A percentile compares a stretch with the other conserved stretches of the same genome.
phyloP scores from a whole-genome alignment of 1,139 yeast genomes.

The Lipomyces yarrowii region DNA sequence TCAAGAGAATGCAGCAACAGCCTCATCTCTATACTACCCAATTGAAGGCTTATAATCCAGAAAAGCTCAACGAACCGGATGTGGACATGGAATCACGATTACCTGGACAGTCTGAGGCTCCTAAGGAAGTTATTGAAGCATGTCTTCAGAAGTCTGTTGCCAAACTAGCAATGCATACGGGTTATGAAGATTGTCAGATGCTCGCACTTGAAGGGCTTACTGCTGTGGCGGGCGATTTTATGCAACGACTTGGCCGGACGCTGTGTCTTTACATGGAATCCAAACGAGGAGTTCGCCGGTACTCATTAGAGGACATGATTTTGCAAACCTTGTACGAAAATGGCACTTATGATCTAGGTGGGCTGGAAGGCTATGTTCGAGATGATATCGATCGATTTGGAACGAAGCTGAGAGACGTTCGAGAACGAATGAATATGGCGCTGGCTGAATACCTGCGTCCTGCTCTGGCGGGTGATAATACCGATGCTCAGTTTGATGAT shows the following conservation, averaged over 20 bases:
- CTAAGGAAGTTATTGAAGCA: conserved; percentile 61
- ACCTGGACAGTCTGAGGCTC: conserved; percentile 57
- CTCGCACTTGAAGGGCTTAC: conserved; percentile 78
- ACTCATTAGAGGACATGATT: conserved; percentile 54
- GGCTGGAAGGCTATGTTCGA: conserved; percentile 69
- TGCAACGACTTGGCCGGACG: conserved; percentile 73
- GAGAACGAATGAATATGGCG: conserved; percentile 63
- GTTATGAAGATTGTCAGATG: conserved; percentile 83
- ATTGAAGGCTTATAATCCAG: conserved; percentile 69
- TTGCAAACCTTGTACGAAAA: conserved; percentile 72
- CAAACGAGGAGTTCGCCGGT: conserved; percentile 37
- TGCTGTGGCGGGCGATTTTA: conserved; percentile 78
- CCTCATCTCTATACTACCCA: conserved; percentile 67
- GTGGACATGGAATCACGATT: conserved; percentile 78
- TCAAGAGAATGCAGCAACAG: conserved; percentile 89
- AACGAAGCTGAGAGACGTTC: conserved; percentile 67
- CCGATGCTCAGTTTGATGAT: conserved; percentile 80
- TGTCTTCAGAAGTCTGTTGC: conserved; percentile 71
- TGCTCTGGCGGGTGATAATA: conserved; percentile 59
- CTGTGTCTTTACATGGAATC: conserved; percentile 69
- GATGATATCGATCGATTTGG: conserved; percentile 75
- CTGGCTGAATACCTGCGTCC: conserved; percentile 84
- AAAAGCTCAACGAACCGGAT: conserved; percentile 64
- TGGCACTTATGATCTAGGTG: conserved; percentile 82
- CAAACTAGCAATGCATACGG: conserved; percentile 87